Evolutionary conservation across 306 rosid species (phyloP), one percentile per base, ranked within the genome.

Genomic region (Abrus pulchellus): DNA sequence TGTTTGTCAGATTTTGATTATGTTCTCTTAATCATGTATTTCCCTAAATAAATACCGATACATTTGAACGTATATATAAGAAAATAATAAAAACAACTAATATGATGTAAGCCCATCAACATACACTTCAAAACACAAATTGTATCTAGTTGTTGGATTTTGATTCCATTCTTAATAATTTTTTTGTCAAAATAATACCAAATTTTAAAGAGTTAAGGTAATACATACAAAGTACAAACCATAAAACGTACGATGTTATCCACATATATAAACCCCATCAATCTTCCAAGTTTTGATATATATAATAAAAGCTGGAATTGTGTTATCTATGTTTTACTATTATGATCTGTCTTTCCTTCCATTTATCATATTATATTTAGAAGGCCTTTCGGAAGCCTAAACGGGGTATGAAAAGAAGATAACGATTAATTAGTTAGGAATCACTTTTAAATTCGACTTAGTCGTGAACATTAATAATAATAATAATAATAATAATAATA

Each of bases 1-100:
- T n/a, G 57, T 61, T 54, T 52, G 81, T 52, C 63, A 13, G 74
- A 33, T 27, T 64, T 50, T 3, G 14, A 30, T 65, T 14, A 4
- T 6, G 4, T 27, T 43, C 81, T 28, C 20, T 28, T 7, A 43
- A 65, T 28, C 20, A 8, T 53, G 33, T 44, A 27, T 33, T 3
- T 47, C 29, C 9, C 53, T 43, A 6, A 30, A 29, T 54, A 60
- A 20, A 20, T 20, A 20, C 20, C 20, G 20, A 60, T 60, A 13
- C 28, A 62, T 62, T 62, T 12, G 44, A 62, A 33, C 34, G 5
- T 43, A 3, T n/a, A 40, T 43, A 3, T n/a, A 40, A 8, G 20
- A 2, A 34, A 14, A 4, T 11, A 11, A 33, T 61, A 5, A 34
- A 60, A 61, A 11, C 27, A 61, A 56, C 11, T 33, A 61, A 64